Evolutionary conservation across 2,329 filamentous ascomycete genomes (phyloP), one percentile per base, ranked within the genome.

Genomic region (Diaporthe destruens): DNA sequence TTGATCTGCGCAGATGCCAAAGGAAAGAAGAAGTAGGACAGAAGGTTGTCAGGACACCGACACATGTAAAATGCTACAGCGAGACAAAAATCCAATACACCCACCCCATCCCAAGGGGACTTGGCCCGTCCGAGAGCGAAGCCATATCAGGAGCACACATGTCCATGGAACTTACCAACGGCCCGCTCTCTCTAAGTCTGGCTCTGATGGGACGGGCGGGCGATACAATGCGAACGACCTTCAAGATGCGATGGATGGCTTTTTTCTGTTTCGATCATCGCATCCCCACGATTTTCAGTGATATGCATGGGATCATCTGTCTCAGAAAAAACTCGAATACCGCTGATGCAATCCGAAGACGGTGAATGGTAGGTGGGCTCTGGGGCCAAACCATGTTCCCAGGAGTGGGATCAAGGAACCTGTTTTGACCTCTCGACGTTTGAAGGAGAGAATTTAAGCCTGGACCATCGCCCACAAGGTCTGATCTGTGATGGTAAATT

Each of bases 1-100:
- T 9, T 25, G 16, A 54, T 29, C 7, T 34, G 42, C 34, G 29
- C 53, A 74, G 72, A 81, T 78, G 81, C 80, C 68, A 86, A 86
- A 80, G 84, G 83, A 78, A 84, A 81, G 80, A 84, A 81, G 78
- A 80, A 72, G 76, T 79, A 77, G 72, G 56, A 42, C 20, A 68
- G 69, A 47, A 59, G 59, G n/a, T 57, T 69, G 74, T 57, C 74
- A 71, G 65, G 44, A 69, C 66, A 71, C 47, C 42, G 29, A 53
- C 23, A 23, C 9, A 20, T 69, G 71, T 71, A 72, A 59, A 47
- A 51, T 56, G 66, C 20, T 25, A 14, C 16, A 18, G 18, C 23
- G 6, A 61, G 32, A 71, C 61, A 71, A 56, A 55, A 68, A 54
- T 56, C 72, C 20, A 65, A 23, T 76, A 73, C 75, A 75, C 69